Evolutionary conservation across 208 protist species (phyloP).

Genomic region (Trypanosoma caninum): DNA sequence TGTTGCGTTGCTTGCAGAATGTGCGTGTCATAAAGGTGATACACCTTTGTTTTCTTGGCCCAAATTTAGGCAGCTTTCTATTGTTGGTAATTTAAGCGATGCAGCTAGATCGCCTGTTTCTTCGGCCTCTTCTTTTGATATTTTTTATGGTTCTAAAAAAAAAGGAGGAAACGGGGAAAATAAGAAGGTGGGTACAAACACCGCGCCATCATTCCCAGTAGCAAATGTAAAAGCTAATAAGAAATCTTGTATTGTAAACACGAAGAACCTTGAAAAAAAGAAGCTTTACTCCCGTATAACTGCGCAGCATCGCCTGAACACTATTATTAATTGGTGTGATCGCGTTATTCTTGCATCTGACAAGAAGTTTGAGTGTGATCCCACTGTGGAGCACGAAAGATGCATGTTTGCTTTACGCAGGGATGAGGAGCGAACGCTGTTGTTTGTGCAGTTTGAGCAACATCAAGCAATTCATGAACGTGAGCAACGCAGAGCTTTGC

Average conservation of each 20-base stretch:
- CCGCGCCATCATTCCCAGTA: no score
- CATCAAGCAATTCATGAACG: conserved; percentile 16
- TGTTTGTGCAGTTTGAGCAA: neutral
- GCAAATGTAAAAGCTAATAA: neutral
- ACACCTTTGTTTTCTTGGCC: neutral
- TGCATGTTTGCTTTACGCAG: conserved; percentile 9
- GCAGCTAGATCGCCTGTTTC: no score
- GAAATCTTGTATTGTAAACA: neutral
- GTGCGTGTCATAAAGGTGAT: conserved; percentile 8
- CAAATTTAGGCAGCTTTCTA: conserved; percentile 5
- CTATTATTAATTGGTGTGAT: conserved; percentile 14
- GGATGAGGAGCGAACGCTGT: conserved; percentile 10
- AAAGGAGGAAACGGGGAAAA: neutral
- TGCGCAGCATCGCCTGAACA: neutral
- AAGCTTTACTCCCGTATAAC: neutral
- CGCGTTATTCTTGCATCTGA: neutral
- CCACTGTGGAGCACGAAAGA: conserved; percentile 9
- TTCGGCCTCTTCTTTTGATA: neutral
- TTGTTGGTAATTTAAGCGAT: conserved; percentile 8
- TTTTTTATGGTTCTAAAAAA: neutral
- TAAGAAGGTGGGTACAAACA: neutral
- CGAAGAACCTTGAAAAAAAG: neutral
- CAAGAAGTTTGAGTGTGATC: neutral
- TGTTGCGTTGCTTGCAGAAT: neutral
- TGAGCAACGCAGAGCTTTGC: neutral